Conservation (phyloP, 768 basidiomycete genomes). For the Epithele typhae region DNA sequence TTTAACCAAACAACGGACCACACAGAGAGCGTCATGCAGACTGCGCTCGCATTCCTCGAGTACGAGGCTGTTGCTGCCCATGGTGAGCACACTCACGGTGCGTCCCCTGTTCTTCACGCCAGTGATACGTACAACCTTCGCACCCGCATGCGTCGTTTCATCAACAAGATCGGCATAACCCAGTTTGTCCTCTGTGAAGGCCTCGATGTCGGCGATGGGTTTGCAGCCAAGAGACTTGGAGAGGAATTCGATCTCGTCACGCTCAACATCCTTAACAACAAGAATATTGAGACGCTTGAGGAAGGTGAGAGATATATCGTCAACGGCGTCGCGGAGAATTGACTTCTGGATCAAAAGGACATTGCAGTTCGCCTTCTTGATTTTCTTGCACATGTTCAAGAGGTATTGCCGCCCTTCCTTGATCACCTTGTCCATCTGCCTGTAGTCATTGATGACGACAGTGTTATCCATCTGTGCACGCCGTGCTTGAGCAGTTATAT, state of each 20-base stretch:
- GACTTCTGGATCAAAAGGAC: conserved; percentile 99
- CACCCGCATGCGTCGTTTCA: conserved; percentile 74
- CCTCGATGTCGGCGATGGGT: conserved; percentile 95
- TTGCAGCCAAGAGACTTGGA: conserved; percentile 93
- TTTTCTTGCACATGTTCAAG: conserved; percentile 97
- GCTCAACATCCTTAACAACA: conserved; percentile 95
- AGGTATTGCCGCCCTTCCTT: conserved; percentile 98
- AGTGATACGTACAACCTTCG: conserved; percentile 90
- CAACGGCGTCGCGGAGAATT: conserved; percentile 98
- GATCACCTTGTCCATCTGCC: conserved; percentile 99
- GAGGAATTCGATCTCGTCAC: conserved; percentile 97
- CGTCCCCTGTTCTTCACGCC: conserved; percentile 93
- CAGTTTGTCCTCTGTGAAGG: conserved; percentile 96
- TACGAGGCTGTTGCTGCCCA: conserved; percentile 88
- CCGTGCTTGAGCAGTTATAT: conserved; percentile 9
- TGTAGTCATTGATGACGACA: conserved; percentile 97
- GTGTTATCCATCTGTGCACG: conserved; percentile 93
- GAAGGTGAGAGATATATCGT: conserved; percentile 95
- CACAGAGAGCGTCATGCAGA: conserved; percentile 98
- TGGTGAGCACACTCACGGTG: conserved; percentile 94
- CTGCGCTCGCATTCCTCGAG: conserved; percentile 97
- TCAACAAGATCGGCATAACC: conserved; percentile 96
- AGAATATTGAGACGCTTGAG: conserved; percentile 95
- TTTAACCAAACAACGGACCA: conserved; percentile 96
- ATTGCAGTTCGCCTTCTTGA: conserved; percentile 99